These are phyloP conservation scores for Tylopilus subfusipes DNA, from an alignment of 768 basidiomycete genomes.

Conservation along the genomic window DNA sequence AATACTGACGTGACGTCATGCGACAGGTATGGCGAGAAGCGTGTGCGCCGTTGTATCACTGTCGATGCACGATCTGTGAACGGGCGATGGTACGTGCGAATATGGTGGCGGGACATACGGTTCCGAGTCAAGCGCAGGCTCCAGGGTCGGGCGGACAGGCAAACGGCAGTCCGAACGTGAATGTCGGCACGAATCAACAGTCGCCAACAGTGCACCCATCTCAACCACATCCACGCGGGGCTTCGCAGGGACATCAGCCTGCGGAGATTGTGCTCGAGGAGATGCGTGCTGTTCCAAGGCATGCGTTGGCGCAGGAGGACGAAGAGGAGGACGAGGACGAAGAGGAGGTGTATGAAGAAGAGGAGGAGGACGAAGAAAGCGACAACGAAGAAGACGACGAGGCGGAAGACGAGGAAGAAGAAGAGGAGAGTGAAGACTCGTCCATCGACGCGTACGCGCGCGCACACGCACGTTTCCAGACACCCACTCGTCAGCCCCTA, in stretches of 20 bases:
- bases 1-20: slow-evolving; percentile 1
- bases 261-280: slow-evolving; percentile 28
- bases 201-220: background rate
- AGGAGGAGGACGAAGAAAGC: slow-evolving; percentile 30
- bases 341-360: slow-evolving; percentile 8
- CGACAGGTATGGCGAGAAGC: slow-evolving; percentile 71
- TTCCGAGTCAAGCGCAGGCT: slow-evolving; percentile 26
- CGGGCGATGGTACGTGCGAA: slow-evolving; percentile 57
- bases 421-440: slow-evolving; percentile 30
- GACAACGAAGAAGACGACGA: slow-evolving; percentile 19
- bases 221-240: slow-evolving; percentile 4
- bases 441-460: slow-evolving; percentile 6
- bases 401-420: slow-evolving; percentile 17
- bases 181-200: slow-evolving; percentile 6
- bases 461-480: slow-evolving; percentile 6
- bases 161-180: background rate
- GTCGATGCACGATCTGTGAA: slow-evolving; percentile 70
- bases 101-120: slow-evolving; percentile 37
- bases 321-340: slow-evolving; percentile 34
- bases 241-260: slow-evolving; percentile 9
- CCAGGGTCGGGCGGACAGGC: slow-evolving; percentile 5
- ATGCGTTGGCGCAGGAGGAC: slow-evolving; percentile 25
- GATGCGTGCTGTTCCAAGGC: slow-evolving; percentile 17
- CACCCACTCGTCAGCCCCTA: background rate
- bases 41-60: slow-evolving; percentile 66